Base-by-base conservation (phyloP, 768 basidiomycete genomes). In the Coprinopsis marcescibilis region DNA sequence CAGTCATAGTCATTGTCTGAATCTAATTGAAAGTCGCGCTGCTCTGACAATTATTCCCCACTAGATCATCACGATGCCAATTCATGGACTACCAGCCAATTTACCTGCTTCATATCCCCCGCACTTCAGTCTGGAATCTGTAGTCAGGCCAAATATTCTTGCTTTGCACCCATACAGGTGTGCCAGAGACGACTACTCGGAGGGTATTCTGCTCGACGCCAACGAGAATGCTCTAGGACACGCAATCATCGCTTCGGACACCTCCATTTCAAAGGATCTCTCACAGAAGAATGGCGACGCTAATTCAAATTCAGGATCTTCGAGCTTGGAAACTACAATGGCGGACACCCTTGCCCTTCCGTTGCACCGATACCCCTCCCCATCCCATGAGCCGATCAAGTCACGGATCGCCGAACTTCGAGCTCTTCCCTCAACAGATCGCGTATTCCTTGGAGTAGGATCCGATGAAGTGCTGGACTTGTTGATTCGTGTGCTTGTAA, bases 381-480 rank as follows among this genome's bases (percentile, higher is more conserved):
- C 96, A 0, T 83, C 88, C 3, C 85, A 96, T 61, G 76, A 81
- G 41, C 63, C 70, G 24, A 83, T 99, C 57, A 96, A 96, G 61
- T 49, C 66, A 3, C 78, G 80, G 19, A 81, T 97, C 48, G 89
- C 86, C 11, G 60, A 69, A 3, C 69, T 97, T 29, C 80, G 96
- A 13, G 73, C 73, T 4, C 66, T 97, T 0, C 79, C 87, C 1
- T 70, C 70, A 0, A 46, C 60, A 2, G 74, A 83, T 48, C 76
- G 89, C 57, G 78, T 97, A 32, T 97, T 97, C 61, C 78, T 99
- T 2, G 96, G 96, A 2, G 96, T 98, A 0, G 96, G 96, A 2
- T 92, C 89, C 0, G 96, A 99, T 65, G 96, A 99, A 58, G 84
- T 93, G 33, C 93, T 98, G 55, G 96, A 99, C 60, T 69, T 98